These are phyloP conservation scores for Irpex rosettiformis DNA, from an alignment of 1,284 basidiomycete genomes.

Conservation along the genomic window DNA sequence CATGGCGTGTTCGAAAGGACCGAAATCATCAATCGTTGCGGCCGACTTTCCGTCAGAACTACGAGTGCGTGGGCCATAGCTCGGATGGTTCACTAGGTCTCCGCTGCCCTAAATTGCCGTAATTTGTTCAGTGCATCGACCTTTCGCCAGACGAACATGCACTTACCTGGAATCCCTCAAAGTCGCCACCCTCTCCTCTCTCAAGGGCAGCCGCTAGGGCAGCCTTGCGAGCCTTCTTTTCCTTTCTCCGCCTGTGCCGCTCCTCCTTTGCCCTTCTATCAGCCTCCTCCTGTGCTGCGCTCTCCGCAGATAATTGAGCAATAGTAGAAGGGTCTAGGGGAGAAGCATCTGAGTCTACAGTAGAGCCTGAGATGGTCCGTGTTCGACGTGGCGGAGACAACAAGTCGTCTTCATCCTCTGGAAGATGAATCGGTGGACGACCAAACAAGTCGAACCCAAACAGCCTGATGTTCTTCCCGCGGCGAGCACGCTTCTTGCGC, in stretches of 20 bases:
- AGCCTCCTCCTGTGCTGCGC: constrained; percentile 38
- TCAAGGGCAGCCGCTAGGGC: constrained; percentile 40
- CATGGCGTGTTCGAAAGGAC: constrained; percentile 32
- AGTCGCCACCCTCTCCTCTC: constrained; percentile 30
- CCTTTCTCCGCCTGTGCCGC: constrained; percentile 39
- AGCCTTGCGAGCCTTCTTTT: constrained; percentile 42
- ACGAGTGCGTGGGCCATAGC: background rate
- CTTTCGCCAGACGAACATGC: background rate
- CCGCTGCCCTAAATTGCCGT: constrained; percentile 29
- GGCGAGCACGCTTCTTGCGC: constrained; percentile 28
- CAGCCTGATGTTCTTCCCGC: constrained; percentile 43
- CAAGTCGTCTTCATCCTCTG: constrained; percentile 47
- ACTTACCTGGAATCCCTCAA: constrained; percentile 60
- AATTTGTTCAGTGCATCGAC: background rate
- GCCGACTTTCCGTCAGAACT: constrained; percentile 10
- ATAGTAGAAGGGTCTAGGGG: constrained; percentile 55
- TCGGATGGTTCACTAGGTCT: background rate
- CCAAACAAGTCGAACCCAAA: constrained; percentile 68
- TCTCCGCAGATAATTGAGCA: constrained; percentile 39
- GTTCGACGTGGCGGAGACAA: constrained; percentile 10
- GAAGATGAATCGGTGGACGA: constrained; percentile 50
- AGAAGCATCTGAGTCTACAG: constrained; percentile 66
- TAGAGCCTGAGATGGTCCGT: constrained; percentile 41
- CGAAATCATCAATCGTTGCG: constrained; percentile 30
- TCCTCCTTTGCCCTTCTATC: constrained; percentile 44